Evolutionary conservation across 164 flowering plant genomes (phyloP).

Genomic region (Berberis vulgaris): DNA sequence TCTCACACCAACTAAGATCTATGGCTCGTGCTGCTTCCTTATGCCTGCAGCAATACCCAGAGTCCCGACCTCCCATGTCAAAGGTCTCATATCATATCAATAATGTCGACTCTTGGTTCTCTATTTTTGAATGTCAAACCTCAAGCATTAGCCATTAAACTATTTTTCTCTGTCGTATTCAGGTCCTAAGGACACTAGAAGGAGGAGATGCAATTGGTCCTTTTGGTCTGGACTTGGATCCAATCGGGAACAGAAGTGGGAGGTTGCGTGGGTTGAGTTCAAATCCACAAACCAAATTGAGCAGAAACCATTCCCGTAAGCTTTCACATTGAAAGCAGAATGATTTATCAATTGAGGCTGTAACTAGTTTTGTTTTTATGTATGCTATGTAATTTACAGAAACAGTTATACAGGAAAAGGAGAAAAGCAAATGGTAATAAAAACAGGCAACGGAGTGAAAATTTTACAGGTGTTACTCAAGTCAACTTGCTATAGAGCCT

Average conservation of each 20-base stretch:
- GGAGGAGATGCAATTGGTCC: constrained; percentile 44
- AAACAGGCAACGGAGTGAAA: no score
- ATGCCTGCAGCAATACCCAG: constrained; percentile 22
- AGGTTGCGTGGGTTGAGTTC: constrained; percentile 41
- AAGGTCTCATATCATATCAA: constrained; percentile 14
- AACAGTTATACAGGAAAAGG: no score
- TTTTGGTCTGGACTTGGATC: constrained; percentile 33
- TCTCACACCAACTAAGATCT: constrained; percentile 41
- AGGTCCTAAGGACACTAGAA: constrained; percentile 78
- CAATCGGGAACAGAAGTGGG: constrained; percentile 64
- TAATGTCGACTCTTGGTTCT: not conserved
- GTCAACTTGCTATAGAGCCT: no score
- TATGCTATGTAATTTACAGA: no score
- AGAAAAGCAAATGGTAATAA: no score
- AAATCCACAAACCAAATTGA: constrained; percentile 15
- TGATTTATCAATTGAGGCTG: not conserved
- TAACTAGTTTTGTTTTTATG: not conserved
- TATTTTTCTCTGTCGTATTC: not conserved
- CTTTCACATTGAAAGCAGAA: constrained; percentile 43
- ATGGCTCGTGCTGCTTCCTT: constrained; percentile 44
- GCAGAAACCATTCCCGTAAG: constrained; percentile 40
- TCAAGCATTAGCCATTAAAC: not conserved
- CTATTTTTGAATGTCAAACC: not conserved
- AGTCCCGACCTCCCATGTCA: constrained; percentile 26
- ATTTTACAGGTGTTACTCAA: no score